Conservation (phyloP, 768 basidiomycete species). For the Psilocybe tampanensis region DNA sequence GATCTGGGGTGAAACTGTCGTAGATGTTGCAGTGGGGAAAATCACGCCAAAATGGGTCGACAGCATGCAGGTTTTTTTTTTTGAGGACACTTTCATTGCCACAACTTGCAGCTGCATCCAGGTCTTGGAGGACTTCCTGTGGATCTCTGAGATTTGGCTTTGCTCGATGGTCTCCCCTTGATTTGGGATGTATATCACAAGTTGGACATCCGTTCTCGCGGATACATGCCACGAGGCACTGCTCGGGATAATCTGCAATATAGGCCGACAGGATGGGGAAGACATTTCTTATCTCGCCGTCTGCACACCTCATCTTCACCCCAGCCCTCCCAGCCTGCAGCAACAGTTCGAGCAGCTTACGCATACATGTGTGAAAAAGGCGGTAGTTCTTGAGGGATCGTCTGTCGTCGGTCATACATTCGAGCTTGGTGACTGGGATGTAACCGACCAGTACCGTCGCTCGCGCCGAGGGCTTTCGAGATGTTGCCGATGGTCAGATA, state of each 20-base stretch:
- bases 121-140: background rate
- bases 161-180: slow-evolving; percentile 14
- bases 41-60: slow-evolving; percentile 5
- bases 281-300: slow-evolving; percentile 28
- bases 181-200: slow-evolving; percentile 12
- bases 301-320: slow-evolving; percentile 30
- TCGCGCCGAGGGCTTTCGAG: slow-evolving; percentile 25
- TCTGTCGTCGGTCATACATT: slow-evolving; percentile 28
- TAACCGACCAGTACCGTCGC: slow-evolving; percentile 41
- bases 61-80: too few relatives aligned
- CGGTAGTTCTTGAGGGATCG: slow-evolving; percentile 28
- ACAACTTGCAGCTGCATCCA: background rate
- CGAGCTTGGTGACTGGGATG: slow-evolving; percentile 38
- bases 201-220: slow-evolving; percentile 22
- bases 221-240: slow-evolving; percentile 33
- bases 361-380: slow-evolving; percentile 37
- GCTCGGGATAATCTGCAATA: slow-evolving; percentile 42
- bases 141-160: too few relatives aligned
- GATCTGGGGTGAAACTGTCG: slow-evolving; percentile 39
- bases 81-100: too few relatives aligned
- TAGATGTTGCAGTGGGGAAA: slow-evolving; percentile 46
- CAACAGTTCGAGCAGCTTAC: slow-evolving; percentile 22
- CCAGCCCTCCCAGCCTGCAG: slow-evolving; percentile 29
- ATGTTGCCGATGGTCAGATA: slow-evolving; percentile 45
- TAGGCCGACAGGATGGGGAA: slow-evolving; percentile 41